phyloP scores from a whole-genome alignment of 371 early-diverging fungal genomes.

The Nematocida sp. region DNA sequence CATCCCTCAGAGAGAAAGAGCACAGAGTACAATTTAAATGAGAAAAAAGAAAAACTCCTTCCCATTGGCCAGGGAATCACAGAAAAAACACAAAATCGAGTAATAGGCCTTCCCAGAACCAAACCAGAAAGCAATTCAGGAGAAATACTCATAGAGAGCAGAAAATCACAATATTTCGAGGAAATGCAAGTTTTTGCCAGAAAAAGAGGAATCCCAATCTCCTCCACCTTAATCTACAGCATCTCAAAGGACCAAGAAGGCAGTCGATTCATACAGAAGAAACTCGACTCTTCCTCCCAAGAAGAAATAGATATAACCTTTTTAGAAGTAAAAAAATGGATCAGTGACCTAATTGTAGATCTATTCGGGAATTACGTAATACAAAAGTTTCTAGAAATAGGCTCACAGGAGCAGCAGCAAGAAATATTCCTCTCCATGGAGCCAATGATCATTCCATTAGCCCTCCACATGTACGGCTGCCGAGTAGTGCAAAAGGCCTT shows the following conservation, averaged over 20 bases:
- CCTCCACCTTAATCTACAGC: conserved; percentile 7
- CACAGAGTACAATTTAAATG: conserved; percentile 45
- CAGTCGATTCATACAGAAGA: conserved; percentile 95
- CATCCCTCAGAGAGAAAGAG: conserved; percentile 48
- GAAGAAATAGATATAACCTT: conserved; percentile 91
- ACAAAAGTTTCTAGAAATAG: conserved; percentile 77
- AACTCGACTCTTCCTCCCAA: conserved; percentile 79
- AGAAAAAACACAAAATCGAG: conserved; percentile 9
- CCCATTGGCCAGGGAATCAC: conserved; percentile 46
- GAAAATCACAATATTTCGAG: conserved; percentile 41
- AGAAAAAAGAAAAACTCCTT: not conserved
- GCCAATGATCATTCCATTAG: conserved; percentile 79
- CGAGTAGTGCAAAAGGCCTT: conserved; percentile 97
- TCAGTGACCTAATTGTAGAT: conserved; percentile 89
- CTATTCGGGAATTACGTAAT: conserved; percentile 99
- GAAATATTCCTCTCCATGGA: conserved; percentile 75
- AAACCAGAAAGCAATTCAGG: conserved; percentile 7
- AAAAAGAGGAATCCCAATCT: conserved; percentile 22
- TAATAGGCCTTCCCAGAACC: conserved; percentile 7
- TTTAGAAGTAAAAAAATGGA: conserved; percentile 82
- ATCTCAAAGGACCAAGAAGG: conserved; percentile 89
- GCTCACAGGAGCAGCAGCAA: conserved; percentile 43
- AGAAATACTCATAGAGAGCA: not conserved
- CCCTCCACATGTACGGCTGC: conserved; percentile 98
- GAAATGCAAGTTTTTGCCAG: conserved; percentile 38